Evolutionary conservation across 2,329 filamentous ascomycete genomes (phyloP), one percentile per base, ranked within the genome.

Genomic region (Clathrospora elynae): DNA sequence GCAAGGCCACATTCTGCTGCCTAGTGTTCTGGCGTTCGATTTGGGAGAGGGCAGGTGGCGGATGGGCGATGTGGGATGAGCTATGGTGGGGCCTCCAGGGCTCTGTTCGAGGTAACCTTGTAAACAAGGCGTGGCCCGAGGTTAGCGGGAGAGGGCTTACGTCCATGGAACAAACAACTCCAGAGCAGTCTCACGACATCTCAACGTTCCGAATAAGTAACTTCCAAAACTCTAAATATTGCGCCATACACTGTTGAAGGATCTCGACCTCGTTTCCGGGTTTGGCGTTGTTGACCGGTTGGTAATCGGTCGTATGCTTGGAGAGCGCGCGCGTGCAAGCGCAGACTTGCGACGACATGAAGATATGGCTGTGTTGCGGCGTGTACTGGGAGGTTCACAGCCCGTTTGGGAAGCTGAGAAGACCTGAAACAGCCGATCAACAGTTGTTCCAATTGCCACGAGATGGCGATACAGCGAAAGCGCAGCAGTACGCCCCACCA

Each of bases 81-180:
- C 54, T 54, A 53, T 55, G 54, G 56, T 59, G 56, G 58, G 58
- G 57, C 56, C 52, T 41, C n/a, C n/a, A n/a, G n/a, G n/a, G n/a
- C n/a, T n/a, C 37, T 32, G 22, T 36, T 37, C n/a, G 29, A 42
- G n/a, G n/a, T n/a, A n/a, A n/a, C n/a, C n/a, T n/a, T 43, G 35
- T 42, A 46, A 42, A 24, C 20, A 35, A 33, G 24, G 42, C 33
- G 33, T 34, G 24, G 41, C 33, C 31, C 41, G 35, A 16, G 13
- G 11, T 18, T 37, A n/a, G 37, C 29, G 14, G 6, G 10, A 9
- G 20, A 20, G 29, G 16, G 20, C 12, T 22, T n/a, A 26, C 29
- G 22, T 40, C 19, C 9, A 29, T n/a, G n/a, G n/a, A n/a, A n/a
- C n/a, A n/a, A n/a, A n/a, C n/a, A n/a, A 24, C 22, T 24, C 22